Evolutionary conservation across 2,329 filamentous ascomycete species (phyloP).

Genomic region (Aspergillus sp.): DNA sequence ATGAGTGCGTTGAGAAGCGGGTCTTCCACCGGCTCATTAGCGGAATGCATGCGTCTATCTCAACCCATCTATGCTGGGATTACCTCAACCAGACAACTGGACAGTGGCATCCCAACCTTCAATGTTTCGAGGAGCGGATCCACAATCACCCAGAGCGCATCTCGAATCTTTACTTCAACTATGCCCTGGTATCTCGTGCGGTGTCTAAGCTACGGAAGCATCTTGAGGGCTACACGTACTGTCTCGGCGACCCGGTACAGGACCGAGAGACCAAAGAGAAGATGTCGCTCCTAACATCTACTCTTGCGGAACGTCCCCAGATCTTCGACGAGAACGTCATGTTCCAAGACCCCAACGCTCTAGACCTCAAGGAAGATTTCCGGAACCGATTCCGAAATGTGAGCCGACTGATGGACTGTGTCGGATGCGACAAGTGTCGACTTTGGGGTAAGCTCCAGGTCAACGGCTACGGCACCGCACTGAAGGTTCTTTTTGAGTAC

Average conservation of each 20-base stretch:
- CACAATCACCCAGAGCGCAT: slow-evolving; percentile 85
- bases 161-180: slow-evolving; percentile 99
- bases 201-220: slow-evolving; percentile 86
- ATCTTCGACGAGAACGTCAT: slow-evolving; percentile 96
- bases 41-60: slow-evolving; percentile 98
- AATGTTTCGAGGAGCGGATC: slow-evolving; percentile 85
- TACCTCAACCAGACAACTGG: slow-evolving; percentile 95
- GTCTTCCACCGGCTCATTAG: slow-evolving; percentile 95
- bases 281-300: slow-evolving; percentile 71
- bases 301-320: slow-evolving; percentile 64
- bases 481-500: slow-evolving; percentile 96
- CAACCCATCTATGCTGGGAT: slow-evolving; percentile 92
- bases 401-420: slow-evolving; percentile 95
- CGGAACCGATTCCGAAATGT: slow-evolving; percentile 96
- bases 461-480: slow-evolving; percentile 86
- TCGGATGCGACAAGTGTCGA: slow-evolving; percentile 96
- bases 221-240: slow-evolving; percentile 84
- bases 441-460: slow-evolving; percentile 98
- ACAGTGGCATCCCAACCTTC: slow-evolving; percentile 84
- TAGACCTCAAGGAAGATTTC: slow-evolving; percentile 92
- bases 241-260: slow-evolving; percentile 77
- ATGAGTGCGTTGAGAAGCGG: slow-evolving; percentile 96
- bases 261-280: slow-evolving; percentile 78
- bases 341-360: slow-evolving; percentile 70
- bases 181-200: slow-evolving; percentile 88